Percentiles rank a stretch among this genome's conserved stretches.
Conservation (phyloP, 768 basidiomycete species). For the Hygrophorus russula region DNA sequence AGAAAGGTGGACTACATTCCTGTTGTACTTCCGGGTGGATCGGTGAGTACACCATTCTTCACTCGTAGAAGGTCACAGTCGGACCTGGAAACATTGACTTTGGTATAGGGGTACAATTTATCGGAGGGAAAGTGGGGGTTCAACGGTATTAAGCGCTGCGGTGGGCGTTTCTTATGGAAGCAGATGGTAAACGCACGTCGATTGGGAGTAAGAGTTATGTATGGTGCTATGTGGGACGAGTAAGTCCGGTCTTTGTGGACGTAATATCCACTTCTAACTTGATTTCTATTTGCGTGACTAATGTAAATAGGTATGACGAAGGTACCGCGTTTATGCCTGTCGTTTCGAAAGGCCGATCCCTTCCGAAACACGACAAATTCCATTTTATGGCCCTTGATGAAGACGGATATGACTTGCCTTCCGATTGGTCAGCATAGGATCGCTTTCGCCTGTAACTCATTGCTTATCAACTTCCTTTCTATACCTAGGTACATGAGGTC, state of each 20-base stretch:
- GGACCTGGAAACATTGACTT: slow-evolving; percentile 3
- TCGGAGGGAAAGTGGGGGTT: slow-evolving; percentile 60
- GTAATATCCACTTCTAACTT: slow-evolving; percentile 4
- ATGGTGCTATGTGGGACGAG: slow-evolving; percentile 90
- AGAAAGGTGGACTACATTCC: slow-evolving; percentile 74
- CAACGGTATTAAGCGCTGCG: slow-evolving; percentile 62
- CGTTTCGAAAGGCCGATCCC: slow-evolving; percentile 40
- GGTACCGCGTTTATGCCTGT: slow-evolving; percentile 77
- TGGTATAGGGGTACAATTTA: slow-evolving; percentile 52
- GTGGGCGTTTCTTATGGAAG: slow-evolving; percentile 71
- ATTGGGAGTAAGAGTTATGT: slow-evolving; percentile 53
- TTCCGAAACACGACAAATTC: slow-evolving; percentile 50
- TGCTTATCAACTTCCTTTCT: background rate
- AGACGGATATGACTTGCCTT: slow-evolving; percentile 66
- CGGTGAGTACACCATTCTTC: slow-evolving; percentile 37
- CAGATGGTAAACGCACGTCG: slow-evolving; percentile 62
- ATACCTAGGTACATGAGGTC: slow-evolving; percentile 54
- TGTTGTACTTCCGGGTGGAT: slow-evolving; percentile 72
- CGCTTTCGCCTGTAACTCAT: background rate
- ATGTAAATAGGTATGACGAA: slow-evolving; percentile 59
- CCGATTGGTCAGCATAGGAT: slow-evolving; percentile 55
- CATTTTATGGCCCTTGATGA: slow-evolving; percentile 64
- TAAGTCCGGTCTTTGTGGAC: slow-evolving; percentile 16
- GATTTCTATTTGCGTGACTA: slow-evolving; percentile 1
- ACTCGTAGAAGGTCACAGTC: background rate